These are phyloP conservation scores for Priceomyces fermenticarens DNA, from an alignment of 805 yeast genomes.

Conservation along the genomic window DNA sequence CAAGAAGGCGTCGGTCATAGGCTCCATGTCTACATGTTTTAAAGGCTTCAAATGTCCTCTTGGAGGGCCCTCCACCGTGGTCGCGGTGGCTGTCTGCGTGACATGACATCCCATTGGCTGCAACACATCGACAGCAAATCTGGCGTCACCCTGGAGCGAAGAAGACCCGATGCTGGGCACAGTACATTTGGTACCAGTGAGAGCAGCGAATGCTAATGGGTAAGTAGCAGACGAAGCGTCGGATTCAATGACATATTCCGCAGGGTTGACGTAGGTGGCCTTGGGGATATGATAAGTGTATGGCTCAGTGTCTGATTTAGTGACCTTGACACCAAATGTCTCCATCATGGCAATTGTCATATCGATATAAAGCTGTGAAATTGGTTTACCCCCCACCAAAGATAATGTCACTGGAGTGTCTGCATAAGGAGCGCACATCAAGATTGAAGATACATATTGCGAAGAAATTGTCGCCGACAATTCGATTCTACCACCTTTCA, in stretches of 20 bases:
- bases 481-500: constrained; percentile 89
- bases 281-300: constrained; percentile 89
- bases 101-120: constrained; percentile 94
- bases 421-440: constrained; percentile 98
- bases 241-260: constrained; percentile 85
- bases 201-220: constrained; percentile 95
- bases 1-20: constrained; percentile 98
- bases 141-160: constrained; percentile 95
- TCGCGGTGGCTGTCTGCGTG: constrained; percentile 74
- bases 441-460: constrained; percentile 91
- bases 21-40: constrained; percentile 90
- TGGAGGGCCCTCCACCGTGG: constrained; percentile 90
- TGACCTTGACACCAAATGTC: constrained; percentile 78
- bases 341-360: constrained; percentile 97
- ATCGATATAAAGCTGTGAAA: constrained; percentile 91
- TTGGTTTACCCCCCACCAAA: constrained; percentile 94
- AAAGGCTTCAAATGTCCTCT: constrained; percentile 67
- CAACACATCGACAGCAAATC: constrained; percentile 90
- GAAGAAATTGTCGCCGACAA: constrained; percentile 95
- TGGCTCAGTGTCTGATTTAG: constrained; percentile 63
- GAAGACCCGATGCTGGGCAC: constrained; percentile 91
- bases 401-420: constrained; percentile 80
- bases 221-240: constrained; percentile 98
- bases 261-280: constrained; percentile 76
- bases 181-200: constrained; percentile 89